phyloP scores from a whole-genome alignment of 805 yeast species.

The Saturnispora halmiae region DNA sequence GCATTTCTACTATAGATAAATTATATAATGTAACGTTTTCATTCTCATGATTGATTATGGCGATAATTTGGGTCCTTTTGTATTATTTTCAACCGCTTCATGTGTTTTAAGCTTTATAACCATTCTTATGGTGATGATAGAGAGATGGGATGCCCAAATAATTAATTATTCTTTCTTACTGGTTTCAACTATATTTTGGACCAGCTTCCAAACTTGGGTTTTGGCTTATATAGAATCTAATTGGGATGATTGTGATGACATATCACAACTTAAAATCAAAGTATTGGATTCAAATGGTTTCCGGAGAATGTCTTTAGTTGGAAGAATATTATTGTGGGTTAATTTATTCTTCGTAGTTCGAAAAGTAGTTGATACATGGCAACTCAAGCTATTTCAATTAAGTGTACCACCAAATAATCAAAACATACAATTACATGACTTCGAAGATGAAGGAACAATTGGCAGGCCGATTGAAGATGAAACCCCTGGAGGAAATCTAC shows the following conservation, averaged over 20 bases:
- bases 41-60: slow-evolving; percentile 3
- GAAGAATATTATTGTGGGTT: slow-evolving; percentile 6
- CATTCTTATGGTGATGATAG: neutral
- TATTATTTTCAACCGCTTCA: neutral
- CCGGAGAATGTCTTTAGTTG: slow-evolving; percentile 1
- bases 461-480: slow-evolving; percentile 2
- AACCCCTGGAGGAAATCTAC: neutral
- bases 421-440: neutral
- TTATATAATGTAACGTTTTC: too few relatives aligned
- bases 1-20: too few relatives aligned
- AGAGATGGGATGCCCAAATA: neutral
- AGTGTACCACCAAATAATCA: neutral
- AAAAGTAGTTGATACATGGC: slow-evolving; percentile 4
- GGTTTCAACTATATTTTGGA: neutral
- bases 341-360: neutral
- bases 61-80: neutral
- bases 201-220: neutral
- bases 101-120: neutral
- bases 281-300: neutral
- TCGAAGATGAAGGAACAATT: slow-evolving; percentile 1
- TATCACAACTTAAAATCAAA: neutral
- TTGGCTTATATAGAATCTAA: neutral
- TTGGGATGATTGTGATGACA: slow-evolving; percentile 1
- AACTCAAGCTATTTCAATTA: neutral
- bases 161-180: neutral